phyloP scores from a whole-genome alignment of 345 rosid species.

The Eucalyptus cloeziana region DNA sequence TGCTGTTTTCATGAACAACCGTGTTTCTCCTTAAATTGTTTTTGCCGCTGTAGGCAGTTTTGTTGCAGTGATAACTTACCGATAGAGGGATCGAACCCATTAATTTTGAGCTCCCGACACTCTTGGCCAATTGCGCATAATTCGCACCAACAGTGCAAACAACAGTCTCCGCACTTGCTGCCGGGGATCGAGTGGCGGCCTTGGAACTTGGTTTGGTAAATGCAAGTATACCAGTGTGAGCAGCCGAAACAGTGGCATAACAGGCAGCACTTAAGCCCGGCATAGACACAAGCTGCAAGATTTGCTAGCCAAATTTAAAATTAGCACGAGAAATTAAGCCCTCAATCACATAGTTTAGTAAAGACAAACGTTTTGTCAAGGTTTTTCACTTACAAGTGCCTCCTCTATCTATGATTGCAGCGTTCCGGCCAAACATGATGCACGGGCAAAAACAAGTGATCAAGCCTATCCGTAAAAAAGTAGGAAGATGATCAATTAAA shows the following conservation, averaged over 20 bases:
- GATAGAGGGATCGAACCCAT: background rate
- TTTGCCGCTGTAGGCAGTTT: background rate
- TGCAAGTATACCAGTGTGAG: background rate
- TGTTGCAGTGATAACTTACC: background rate
- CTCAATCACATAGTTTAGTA: background rate
- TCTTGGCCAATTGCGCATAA: background rate
- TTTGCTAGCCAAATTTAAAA: background rate
- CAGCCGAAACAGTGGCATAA: background rate
- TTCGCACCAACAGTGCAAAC: background rate
- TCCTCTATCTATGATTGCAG: too few species aligned
- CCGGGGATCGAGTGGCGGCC: background rate
- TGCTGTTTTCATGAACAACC: background rate
- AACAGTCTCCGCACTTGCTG: background rate
- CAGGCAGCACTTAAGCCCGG: background rate
- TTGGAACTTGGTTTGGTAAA: background rate
- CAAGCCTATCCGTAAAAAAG: too few species aligned
- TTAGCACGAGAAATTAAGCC: background rate
- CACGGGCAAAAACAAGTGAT: too few species aligned
- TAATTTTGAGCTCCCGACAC: background rate
- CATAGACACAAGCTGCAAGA: background rate
- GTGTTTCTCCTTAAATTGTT: background rate
- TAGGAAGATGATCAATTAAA: too few species aligned
- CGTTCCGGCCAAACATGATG: too few species aligned
- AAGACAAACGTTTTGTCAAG: too few species aligned
- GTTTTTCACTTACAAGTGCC: too few species aligned